These are phyloP conservation scores for Umbelopsis isabellina DNA, from an alignment of 192 early-diverging fungal genomes.

Conservation along the genomic window DNA sequence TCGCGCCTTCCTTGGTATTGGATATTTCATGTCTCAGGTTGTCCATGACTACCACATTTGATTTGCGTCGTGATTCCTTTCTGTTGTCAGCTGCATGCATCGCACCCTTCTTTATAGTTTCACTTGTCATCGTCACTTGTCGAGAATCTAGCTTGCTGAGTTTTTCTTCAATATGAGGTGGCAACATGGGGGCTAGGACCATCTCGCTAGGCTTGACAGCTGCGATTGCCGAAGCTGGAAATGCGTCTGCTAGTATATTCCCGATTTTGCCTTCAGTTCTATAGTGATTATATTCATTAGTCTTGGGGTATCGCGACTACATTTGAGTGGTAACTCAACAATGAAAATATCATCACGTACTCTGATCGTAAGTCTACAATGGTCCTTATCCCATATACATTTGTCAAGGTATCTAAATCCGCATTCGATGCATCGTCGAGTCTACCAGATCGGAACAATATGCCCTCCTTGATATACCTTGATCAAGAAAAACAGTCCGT, in stretches of 20 bases:
- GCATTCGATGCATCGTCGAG: slow-evolving; percentile 41
- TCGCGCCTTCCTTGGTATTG: neutral
- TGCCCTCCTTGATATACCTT: slow-evolving; percentile 38
- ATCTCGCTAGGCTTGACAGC: slow-evolving; percentile 15
- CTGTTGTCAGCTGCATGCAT: neutral
- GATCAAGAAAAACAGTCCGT: neutral
- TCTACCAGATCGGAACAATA: slow-evolving; percentile 46
- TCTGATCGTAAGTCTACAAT: slow-evolving; percentile 49
- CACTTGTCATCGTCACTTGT: neutral
- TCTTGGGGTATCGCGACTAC: neutral
- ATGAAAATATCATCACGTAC: neutral
- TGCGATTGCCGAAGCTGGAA: slow-evolving; percentile 42
- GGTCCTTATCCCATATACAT: slow-evolving; percentile 36
- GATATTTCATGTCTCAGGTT: neutral
- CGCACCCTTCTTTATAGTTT: neutral
- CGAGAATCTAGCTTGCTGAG: neutral
- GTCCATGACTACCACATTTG: neutral
- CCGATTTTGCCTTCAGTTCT: slow-evolving; percentile 33
- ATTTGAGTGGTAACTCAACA: neutral
- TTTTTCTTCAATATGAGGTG: slow-evolving; percentile 6
- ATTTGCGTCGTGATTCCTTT: slow-evolving; percentile 3
- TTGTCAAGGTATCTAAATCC: slow-evolving; percentile 38
- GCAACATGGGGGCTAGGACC: neutral
- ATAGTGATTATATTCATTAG: neutral
- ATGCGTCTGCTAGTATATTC: slow-evolving; percentile 33